These are phyloP conservation scores for Pestalotiopsis sp. DNA, from an alignment of 2,329 filamentous ascomycete genomes.

Conservation along the genomic window DNA sequence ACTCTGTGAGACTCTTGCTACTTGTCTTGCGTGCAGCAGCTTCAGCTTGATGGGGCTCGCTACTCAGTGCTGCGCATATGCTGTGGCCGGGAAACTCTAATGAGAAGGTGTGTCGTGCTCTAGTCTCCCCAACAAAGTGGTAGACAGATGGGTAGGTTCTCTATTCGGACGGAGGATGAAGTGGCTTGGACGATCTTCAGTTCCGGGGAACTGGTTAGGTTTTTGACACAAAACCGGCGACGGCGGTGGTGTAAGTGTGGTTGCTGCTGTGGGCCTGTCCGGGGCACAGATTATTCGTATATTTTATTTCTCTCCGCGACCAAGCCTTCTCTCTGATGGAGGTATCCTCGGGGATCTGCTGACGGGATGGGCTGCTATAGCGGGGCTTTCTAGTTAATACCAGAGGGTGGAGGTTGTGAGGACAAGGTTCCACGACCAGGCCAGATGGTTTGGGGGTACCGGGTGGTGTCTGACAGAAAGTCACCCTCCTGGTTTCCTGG, in stretches of 20 bases:
- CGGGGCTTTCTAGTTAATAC: constrained; percentile 24
- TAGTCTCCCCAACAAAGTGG: background rate
- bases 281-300: constrained; percentile 4
- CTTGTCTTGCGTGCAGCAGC: background rate
- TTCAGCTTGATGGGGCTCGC: background rate
- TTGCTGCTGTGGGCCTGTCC: constrained; percentile 8
- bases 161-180: background rate
- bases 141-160: background rate
- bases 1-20: background rate
- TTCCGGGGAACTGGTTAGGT: background rate
- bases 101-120: background rate
- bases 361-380: constrained; percentile 33
- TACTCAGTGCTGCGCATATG: background rate
- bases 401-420: constrained; percentile 11
- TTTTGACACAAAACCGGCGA: constrained; percentile 5
- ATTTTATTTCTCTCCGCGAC: constrained; percentile 5
- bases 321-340: constrained; percentile 2
- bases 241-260: constrained; percentile 1
- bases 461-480: constrained; percentile 10
- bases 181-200: background rate
- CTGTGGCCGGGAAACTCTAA: background rate
- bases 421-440: constrained; percentile 12
- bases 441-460: constrained; percentile 1
- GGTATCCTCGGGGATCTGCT: constrained; percentile 32
- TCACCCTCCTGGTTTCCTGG: background rate